phyloP scores from a whole-genome alignment of 2,329 filamentous ascomycete genomes.

The Monosporascus sp. region DNA sequence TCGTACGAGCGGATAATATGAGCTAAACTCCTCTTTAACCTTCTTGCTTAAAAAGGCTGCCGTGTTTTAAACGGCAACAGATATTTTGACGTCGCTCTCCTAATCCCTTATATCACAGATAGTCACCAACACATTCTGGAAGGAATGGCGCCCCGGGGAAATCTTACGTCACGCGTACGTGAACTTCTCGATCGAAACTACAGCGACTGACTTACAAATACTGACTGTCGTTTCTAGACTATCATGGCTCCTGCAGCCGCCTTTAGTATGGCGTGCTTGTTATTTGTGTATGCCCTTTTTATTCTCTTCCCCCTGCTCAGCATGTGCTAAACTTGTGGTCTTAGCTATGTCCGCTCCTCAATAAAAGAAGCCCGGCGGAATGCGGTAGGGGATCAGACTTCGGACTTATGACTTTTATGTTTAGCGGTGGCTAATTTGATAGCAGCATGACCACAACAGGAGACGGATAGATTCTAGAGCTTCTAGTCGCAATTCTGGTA shows the following conservation, averaged over 20 bases:
- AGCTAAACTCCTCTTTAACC: too few species aligned
- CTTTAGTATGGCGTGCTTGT: conserved; percentile 18
- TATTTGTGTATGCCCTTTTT: conserved; percentile 13
- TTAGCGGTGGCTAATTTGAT: conserved; percentile 4
- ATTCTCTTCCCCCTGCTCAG: not conserved
- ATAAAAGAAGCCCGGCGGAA: conserved; percentile 17
- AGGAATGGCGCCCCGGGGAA: conserved; percentile 13
- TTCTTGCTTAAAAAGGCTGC: too few species aligned
- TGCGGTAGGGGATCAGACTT: conserved; percentile 8
- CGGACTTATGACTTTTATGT: not conserved
- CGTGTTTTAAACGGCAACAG: too few species aligned
- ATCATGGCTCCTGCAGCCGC: conserved; percentile 19
- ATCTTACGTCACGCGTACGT: conserved; percentile 17
- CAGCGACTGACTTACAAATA: conserved; percentile 1
- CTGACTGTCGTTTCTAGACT: conserved; percentile 5
- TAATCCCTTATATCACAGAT: not conserved
- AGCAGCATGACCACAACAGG: conserved; percentile 13
- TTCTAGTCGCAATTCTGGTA: not conserved
- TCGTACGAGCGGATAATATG: too few species aligned
- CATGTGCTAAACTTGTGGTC: not conserved
- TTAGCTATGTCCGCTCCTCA: conserved; percentile 16
- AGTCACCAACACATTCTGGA: not conserved
- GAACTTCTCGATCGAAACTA: not conserved
- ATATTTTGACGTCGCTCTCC: too few species aligned
- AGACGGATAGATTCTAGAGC: not conserved